Conservation (phyloP, 2,329 filamentous ascomycete species). For the Aspergillus clavatus region DNA sequence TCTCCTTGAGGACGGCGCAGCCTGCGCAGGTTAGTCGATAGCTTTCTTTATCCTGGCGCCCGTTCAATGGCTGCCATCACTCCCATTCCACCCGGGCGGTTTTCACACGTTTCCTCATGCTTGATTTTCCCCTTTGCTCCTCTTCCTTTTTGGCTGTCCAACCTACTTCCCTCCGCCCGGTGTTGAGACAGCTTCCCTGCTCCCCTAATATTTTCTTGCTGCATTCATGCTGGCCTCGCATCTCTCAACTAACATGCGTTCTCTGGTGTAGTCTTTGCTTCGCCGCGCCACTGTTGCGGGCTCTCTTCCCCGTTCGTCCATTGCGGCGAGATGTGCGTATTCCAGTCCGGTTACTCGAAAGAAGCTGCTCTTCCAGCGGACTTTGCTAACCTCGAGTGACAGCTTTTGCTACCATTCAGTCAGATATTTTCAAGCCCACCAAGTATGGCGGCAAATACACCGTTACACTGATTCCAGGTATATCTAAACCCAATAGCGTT, state of each 20-base stretch:
- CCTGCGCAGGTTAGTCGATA: constrained; percentile 36
- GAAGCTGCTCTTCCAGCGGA: neutral
- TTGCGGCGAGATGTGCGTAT: constrained; percentile 52
- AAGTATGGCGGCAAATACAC: constrained; percentile 99
- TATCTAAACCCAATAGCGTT: constrained; percentile 13
- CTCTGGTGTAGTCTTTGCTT: constrained; percentile 48
- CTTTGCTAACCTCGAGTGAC: constrained; percentile 19
- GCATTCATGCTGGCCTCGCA: constrained; percentile 10
- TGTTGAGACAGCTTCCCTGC: constrained; percentile 43
- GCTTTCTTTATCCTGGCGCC: neutral
- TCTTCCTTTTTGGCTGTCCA: constrained; percentile 40
- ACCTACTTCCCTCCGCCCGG: constrained; percentile 43
- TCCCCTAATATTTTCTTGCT: constrained; percentile 19
- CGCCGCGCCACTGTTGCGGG: constrained; percentile 48
- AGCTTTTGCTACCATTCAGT: constrained; percentile 75
- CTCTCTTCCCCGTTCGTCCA: constrained; percentile 46
- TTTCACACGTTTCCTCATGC: neutral
- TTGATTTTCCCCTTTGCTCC: constrained; percentile 3
- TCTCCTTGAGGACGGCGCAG: constrained; percentile 38
- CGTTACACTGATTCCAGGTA: constrained; percentile 93
- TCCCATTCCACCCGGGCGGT: neutral
- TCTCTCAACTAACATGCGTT: constrained; percentile 26
- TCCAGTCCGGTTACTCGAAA: constrained; percentile 2
- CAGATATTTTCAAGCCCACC: constrained; percentile 97
- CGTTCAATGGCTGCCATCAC: too few species aligned